Conservation (phyloP, 768 basidiomycete species). For the Gautieria morchelliformis region DNA sequence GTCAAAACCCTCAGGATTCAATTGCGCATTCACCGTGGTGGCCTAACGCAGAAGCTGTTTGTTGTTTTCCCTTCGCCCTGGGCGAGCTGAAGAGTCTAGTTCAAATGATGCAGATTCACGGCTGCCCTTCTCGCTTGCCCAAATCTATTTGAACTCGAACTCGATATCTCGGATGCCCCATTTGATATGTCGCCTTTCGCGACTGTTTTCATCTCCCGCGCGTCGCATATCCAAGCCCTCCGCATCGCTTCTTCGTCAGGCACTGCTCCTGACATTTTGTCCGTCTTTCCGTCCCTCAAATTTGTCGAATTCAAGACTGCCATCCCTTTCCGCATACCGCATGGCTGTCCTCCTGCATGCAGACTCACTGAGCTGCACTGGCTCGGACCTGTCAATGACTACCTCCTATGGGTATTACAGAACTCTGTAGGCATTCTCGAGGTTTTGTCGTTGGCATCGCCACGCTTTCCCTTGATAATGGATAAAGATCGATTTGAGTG, state of each 20-base stretch:
- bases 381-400: neutral
- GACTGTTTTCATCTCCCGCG: neutral
- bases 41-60: neutral
- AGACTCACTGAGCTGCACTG: neutral
- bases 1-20: neutral
- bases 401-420: neutral
- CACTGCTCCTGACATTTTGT: neutral
- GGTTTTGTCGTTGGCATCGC: neutral
- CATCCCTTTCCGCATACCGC: neutral
- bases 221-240: neutral
- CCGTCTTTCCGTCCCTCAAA: neutral
- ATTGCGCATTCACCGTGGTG: neutral
- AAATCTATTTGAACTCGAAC: neutral
- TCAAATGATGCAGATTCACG: neutral
- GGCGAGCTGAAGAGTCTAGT: neutral
- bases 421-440: neutral
- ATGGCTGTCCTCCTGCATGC: neutral
- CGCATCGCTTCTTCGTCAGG: neutral
- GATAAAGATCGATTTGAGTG: neutral
- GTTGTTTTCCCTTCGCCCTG: neutral
- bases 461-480: neutral
- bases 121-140: neutral
- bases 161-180: neutral
- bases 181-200: neutral
- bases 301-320: neutral